These are phyloP conservation scores for Drechslera avenae DNA, from an alignment of 2,329 filamentous ascomycete species.

Conservation along the genomic window DNA sequence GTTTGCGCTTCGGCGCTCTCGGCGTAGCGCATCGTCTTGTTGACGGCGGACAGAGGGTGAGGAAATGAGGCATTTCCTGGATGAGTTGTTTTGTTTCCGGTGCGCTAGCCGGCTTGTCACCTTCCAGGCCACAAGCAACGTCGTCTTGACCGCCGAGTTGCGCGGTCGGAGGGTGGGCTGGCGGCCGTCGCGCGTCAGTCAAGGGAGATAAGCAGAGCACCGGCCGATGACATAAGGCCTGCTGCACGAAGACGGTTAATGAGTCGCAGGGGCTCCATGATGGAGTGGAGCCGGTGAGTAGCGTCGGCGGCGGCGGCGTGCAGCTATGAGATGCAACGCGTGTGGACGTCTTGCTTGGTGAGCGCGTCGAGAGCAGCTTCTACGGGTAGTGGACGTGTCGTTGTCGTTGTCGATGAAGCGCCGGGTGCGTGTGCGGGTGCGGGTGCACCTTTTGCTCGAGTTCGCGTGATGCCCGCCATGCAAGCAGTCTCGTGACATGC, in stretches of 20 bases:
- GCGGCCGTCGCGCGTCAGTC: constrained; percentile 9
- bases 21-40: constrained; percentile 13
- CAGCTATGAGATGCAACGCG: constrained; percentile 9
- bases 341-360: constrained; percentile 4
- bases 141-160: constrained; percentile 2
- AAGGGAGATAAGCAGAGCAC: constrained; percentile 29
- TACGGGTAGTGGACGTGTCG: too few relatives aligned
- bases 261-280: constrained; percentile 13
- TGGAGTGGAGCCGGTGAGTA: constrained; percentile 22
- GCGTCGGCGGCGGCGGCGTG: constrained; percentile 26
- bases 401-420: too few relatives aligned
- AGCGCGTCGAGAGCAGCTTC: too few relatives aligned
- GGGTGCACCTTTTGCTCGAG: too few relatives aligned
- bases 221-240: constrained; percentile 24
- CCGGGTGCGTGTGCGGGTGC: too few relatives aligned
- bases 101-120: constrained; percentile 5
- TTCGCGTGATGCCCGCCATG: too few relatives aligned
- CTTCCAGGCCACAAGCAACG: constrained; percentile 1
- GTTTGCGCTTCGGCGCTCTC: constrained; percentile 12
- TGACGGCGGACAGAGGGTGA: constrained; percentile 1
- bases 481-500: too few relatives aligned
- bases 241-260: constrained; percentile 15
- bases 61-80: constrained; percentile 23
- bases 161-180: background rate
- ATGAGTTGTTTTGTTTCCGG: constrained; percentile 15